These are phyloP conservation scores for Brassica juncea DNA, from an alignment of 345 rosid genomes.

Conservation along the genomic window DNA sequence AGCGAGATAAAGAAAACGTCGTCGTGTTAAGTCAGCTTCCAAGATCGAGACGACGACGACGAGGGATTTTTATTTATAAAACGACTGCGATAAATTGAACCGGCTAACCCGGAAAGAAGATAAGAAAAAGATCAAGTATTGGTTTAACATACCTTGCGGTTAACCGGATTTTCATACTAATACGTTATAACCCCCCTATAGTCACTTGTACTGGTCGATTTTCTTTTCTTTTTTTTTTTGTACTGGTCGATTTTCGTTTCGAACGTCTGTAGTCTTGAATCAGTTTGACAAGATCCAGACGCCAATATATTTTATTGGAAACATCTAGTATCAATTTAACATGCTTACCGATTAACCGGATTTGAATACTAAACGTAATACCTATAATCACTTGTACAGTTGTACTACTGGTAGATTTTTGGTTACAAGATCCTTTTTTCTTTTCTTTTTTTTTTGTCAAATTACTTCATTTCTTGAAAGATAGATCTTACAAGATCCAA, in stretches of 20 bases:
- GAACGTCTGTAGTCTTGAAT: neutral
- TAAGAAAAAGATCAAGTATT: neutral
- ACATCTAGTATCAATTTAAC: neutral
- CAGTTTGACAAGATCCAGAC: neutral
- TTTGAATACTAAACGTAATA: neutral
- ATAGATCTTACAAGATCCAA: neutral
- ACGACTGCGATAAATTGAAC: neutral
- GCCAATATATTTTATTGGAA: neutral
- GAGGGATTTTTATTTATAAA: neutral
- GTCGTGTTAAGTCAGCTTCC: slow-evolving; percentile 20
- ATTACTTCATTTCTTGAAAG: too few relatives aligned
- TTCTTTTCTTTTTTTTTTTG: too few relatives aligned
- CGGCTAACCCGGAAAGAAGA: slow-evolving; percentile 1
- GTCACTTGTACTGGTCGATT: too few relatives aligned
- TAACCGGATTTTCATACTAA: neutral
- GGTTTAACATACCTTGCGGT: slow-evolving; percentile 14
- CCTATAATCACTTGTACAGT: too few relatives aligned
- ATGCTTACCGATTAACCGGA: neutral
- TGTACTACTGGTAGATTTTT: too few relatives aligned
- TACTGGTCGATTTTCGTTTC: too few relatives aligned
- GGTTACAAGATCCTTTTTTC: too few relatives aligned
- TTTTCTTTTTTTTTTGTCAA: too few relatives aligned
- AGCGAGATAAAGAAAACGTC: slow-evolving; percentile 12
- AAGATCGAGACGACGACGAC: neutral
- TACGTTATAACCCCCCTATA: too few relatives aligned